Base-by-base conservation (phyloP, 2,329 filamentous ascomycete species). In the Ophiostoma piceae region DNA sequence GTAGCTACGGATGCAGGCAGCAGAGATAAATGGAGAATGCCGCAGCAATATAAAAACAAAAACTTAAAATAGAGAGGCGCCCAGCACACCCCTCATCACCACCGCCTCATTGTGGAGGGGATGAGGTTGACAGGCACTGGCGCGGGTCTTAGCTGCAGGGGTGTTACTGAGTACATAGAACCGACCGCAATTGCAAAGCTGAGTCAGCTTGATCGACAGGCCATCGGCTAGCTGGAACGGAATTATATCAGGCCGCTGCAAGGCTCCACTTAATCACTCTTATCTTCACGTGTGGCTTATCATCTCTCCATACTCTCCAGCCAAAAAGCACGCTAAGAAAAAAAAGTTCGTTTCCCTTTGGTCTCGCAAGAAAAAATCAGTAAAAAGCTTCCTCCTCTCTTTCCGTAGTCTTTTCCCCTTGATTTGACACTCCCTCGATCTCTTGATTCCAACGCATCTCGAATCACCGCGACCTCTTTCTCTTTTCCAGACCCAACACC, bases 321-420 rank as follows among this genome's bases (percentile, higher is more conserved):
- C 62, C 35, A 26, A 43, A 66, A 66, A 66, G 35, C 37, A 32
- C 65, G 65, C 65, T 66, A 70, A 70, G 69, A 57, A 69, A 71
- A 71, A 69, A 72, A 71, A 72, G 67, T 69, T 69, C 57, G 16
- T 67, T 66, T 60, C 60, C 35, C 64, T 41, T 39, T 68, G 47
- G 26, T 54, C 66, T 62, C 39, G 65, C 65, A 26, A 43, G 65
- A 66, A 66, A 66, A 66, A 66, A 43, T 66, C 65, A 29, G 37
- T 47, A 29, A 66, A 57, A 66, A 66, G 54, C 60, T 67, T 66
- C 68, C 62, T 65, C 35, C 62, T 64, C 57, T 62, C 14, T 19
- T 62, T 62, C 57, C 9, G 57, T 64, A 35, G 62, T 65, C 62
- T 65, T 65, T 39, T 41, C 14, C 62, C 60, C 60, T 64, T n/a